Conservation (phyloP, 768 basidiomycete genomes). For the Bullera alba region DNA sequence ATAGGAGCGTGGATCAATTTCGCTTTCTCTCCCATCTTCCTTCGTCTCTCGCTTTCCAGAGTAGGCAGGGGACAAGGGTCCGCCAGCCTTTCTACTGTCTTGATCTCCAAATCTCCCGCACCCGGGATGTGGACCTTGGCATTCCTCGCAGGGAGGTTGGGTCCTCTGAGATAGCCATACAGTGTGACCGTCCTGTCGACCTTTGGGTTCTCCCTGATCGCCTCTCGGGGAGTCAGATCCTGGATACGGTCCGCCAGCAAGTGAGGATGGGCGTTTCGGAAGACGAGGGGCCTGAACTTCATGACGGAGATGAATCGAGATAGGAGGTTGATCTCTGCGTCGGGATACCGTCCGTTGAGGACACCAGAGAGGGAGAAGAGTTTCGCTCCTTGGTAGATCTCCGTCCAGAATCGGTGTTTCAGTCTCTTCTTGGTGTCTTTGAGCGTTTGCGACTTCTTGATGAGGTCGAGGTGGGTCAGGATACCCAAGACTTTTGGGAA, state of each 20-base stretch:
- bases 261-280: constrained; percentile 92
- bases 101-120: constrained; percentile 78
- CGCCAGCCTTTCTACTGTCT: constrained; percentile 64
- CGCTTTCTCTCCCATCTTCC: constrained; percentile 92
- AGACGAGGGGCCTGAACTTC: constrained; percentile 96
- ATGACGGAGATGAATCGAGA: constrained; percentile 94
- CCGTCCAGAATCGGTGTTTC: constrained; percentile 99
- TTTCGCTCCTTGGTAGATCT: constrained; percentile 97
- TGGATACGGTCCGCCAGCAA: constrained; percentile 89
- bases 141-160: constrained; percentile 48
- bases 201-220: constrained; percentile 71
- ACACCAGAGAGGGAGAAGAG: constrained; percentile 96
- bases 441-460: constrained; percentile 81
- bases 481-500: constrained; percentile 98
- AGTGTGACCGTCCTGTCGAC: constrained; percentile 89
- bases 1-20: constrained; percentile 94
- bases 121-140: constrained; percentile 87
- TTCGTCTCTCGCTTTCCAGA: constrained; percentile 73
- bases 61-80: constrained; percentile 96
- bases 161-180: constrained; percentile 87
- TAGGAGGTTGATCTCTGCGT: constrained; percentile 91
- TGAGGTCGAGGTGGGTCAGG: constrained; percentile 91
- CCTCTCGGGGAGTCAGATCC: constrained; percentile 84
- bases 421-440: constrained; percentile 85
- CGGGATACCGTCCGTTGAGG: constrained; percentile 94